Conservation (phyloP, 805 yeast genomes). For the Zygosaccharomyces bailii region DNA sequence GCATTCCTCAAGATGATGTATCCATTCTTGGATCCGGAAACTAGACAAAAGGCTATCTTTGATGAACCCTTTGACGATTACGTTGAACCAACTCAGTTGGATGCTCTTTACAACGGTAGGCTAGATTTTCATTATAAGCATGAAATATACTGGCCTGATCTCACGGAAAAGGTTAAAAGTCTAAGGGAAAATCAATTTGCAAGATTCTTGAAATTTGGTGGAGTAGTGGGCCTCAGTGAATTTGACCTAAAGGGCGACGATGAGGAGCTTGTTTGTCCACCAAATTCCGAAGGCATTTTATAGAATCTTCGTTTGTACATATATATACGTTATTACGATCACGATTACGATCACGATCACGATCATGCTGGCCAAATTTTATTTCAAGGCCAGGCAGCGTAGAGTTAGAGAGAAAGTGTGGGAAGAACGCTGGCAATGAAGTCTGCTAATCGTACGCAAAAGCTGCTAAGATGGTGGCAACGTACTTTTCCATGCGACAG, state of each 20-base stretch:
- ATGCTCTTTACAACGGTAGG: slow-evolving; percentile 45
- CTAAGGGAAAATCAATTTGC: slow-evolving; percentile 40
- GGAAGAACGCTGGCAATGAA: neutral
- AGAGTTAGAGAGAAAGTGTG: neutral
- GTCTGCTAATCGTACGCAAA: slow-evolving; percentile 3
- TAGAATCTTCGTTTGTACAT: neutral
- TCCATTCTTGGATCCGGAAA: slow-evolving; percentile 57
- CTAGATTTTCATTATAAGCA: slow-evolving; percentile 51
- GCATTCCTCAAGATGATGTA: slow-evolving; percentile 54
- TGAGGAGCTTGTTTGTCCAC: slow-evolving; percentile 16
- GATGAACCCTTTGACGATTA: slow-evolving; percentile 56
- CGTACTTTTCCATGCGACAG: slow-evolving; percentile 34
- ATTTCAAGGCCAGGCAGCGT: neutral
- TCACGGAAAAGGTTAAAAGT: slow-evolving; percentile 42
- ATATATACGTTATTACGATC: slow-evolving; percentile 2
- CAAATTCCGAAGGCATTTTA: slow-evolving; percentile 1
- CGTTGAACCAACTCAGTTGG: slow-evolving; percentile 52
- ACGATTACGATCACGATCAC: slow-evolving; percentile 3
- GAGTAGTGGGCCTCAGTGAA: slow-evolving; percentile 52
- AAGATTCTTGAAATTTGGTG: slow-evolving; percentile 41
- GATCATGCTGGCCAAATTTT: neutral
- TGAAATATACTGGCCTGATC: slow-evolving; percentile 50
- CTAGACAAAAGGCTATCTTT: slow-evolving; percentile 53
- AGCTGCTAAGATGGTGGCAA: slow-evolving; percentile 12
- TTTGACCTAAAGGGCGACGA: slow-evolving; percentile 44